phyloP scores from a whole-genome alignment of 2,329 filamentous ascomycete genomes.

The Colletotrichum sidae region DNA sequence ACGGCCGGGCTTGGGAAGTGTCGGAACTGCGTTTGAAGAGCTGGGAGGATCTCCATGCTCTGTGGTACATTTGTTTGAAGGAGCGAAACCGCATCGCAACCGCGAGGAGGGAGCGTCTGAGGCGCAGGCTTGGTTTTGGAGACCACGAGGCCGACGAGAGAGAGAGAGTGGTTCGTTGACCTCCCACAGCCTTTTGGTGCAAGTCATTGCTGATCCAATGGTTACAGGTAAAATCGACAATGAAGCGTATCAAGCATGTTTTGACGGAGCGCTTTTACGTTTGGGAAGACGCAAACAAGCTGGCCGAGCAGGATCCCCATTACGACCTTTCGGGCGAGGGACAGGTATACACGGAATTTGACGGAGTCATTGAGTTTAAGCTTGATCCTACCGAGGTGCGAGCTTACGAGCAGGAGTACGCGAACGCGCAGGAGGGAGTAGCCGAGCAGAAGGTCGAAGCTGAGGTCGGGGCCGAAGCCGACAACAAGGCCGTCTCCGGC shows the following conservation, averaged over 20 bases:
- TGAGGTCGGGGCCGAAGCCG: not conserved
- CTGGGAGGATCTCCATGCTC: constrained; percentile 90
- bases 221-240: constrained; percentile 77
- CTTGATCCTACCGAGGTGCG: constrained; percentile 38
- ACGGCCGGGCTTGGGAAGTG: constrained; percentile 86
- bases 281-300: constrained; percentile 80
- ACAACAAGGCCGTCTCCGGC: constrained; percentile 9
- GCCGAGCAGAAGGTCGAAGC: constrained; percentile 21
- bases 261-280: constrained; percentile 90
- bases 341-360: constrained; percentile 61
- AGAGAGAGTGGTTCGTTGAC: constrained; percentile 71
- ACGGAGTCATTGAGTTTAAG: constrained; percentile 45
- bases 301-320: constrained; percentile 75
- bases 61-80: constrained; percentile 96
- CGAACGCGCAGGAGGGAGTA: constrained; percentile 1
- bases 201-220: constrained; percentile 14
- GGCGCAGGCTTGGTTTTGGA: constrained; percentile 79
- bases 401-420: constrained; percentile 19
- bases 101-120: constrained; percentile 74
- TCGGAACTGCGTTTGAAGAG: constrained; percentile 89
- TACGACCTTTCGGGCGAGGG: constrained; percentile 67
- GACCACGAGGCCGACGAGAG: constrained; percentile 73
- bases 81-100: constrained; percentile 93
- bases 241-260: constrained; percentile 84
- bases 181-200: not conserved